Evolutionary conservation across 192 early-diverging fungal species (phyloP).

Genomic region (Nowakowskiella sp.): DNA sequence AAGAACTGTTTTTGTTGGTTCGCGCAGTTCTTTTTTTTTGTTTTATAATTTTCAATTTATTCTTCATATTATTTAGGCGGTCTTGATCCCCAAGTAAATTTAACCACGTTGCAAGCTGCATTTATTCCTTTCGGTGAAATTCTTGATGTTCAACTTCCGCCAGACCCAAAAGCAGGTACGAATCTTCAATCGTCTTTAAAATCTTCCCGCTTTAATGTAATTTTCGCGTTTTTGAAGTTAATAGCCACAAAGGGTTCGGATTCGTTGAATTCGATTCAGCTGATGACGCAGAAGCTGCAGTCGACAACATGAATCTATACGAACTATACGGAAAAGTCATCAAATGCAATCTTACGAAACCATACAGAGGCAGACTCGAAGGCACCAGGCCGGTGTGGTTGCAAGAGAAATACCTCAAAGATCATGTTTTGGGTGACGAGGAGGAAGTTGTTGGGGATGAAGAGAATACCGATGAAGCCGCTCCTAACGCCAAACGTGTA

Average conservation of each 20-base stretch:
- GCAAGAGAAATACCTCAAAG: not conserved
- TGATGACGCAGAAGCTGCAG: slow-evolving; percentile 78
- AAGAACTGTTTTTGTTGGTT: too few relatives aligned
- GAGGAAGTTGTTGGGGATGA: not conserved
- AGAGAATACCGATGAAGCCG: not conserved
- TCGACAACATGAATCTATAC: slow-evolving; percentile 84
- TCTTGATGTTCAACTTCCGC: slow-evolving; percentile 74
- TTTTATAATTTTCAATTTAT: too few relatives aligned
- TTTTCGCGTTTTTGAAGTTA: slow-evolving; percentile 4
- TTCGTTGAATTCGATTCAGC: slow-evolving; percentile 88
- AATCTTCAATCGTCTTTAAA: slow-evolving; percentile 1
- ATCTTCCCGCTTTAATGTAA: slow-evolving; percentile 5
- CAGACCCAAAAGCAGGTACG: slow-evolving; percentile 69
- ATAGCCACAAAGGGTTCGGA: slow-evolving; percentile 85
- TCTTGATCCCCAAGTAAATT: slow-evolving; percentile 69
- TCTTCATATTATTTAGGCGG: slow-evolving; percentile 65
- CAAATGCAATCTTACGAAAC: slow-evolving; percentile 77
- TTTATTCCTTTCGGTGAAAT: slow-evolving; percentile 98
- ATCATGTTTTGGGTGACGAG: not conserved
- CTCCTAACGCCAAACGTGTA: not conserved
- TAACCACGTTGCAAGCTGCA: slow-evolving; percentile 70
- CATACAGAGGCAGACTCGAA: too few relatives aligned
- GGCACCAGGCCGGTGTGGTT: slow-evolving; percentile 3
- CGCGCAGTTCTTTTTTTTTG: too few relatives aligned
- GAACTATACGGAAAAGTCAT: slow-evolving; percentile 87